These are phyloP conservation scores for Calocybe cyanea DNA, from an alignment of 768 basidiomycete genomes.

Conservation along the genomic window DNA sequence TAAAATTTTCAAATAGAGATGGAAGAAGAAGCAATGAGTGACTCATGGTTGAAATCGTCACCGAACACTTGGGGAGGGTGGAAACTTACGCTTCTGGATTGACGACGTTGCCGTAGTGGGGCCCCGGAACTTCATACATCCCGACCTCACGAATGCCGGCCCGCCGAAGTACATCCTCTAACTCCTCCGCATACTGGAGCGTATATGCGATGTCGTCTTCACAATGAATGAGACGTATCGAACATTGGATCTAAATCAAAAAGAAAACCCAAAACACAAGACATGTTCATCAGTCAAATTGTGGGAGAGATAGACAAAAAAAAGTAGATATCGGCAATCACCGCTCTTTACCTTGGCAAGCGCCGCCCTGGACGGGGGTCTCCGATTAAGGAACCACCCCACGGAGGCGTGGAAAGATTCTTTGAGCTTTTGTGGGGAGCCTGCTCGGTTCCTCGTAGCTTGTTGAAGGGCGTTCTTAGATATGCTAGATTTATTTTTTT, in stretches of 20 bases:
- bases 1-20: neutral
- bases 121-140: slow-evolving; percentile 17
- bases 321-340: neutral
- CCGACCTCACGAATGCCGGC: slow-evolving; percentile 17
- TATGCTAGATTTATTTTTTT: slow-evolving; percentile 7
- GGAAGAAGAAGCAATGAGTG: neutral
- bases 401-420: slow-evolving; percentile 14
- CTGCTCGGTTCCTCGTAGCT: slow-evolving; percentile 14
- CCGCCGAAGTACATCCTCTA: slow-evolving; percentile 18
- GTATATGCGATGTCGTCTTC: slow-evolving; percentile 23
- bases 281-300: neutral
- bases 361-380: slow-evolving; percentile 8
- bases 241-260: slow-evolving; percentile 14
- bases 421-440: slow-evolving; percentile 16
- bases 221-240: slow-evolving; percentile 21
- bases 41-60: neutral
- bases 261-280: neutral
- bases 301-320: neutral
- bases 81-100: slow-evolving; percentile 18
- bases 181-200: slow-evolving; percentile 12
- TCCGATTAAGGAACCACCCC: slow-evolving; percentile 19
- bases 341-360: slow-evolving; percentile 20
- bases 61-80: neutral
- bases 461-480: slow-evolving; percentile 11
- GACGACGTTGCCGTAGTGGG: slow-evolving; percentile 20